Evolutionary conservation across 306 rosid species (phyloP).

Genomic region (Dalbergia cultrata): DNA sequence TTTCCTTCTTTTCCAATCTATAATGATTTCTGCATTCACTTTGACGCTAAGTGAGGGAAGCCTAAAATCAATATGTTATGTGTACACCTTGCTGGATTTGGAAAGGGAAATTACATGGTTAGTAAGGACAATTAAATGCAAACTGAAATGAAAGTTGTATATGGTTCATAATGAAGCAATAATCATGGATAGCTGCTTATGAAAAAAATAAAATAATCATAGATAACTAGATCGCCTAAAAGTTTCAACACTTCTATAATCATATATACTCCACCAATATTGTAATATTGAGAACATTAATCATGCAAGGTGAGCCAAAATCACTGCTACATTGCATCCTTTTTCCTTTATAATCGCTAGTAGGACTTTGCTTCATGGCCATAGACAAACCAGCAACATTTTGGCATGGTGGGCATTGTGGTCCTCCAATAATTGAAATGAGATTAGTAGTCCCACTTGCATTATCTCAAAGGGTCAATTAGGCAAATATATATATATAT

Average conservation of each 20-base stretch:
- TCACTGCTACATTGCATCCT: background rate
- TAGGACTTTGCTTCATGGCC: conserved; percentile 17
- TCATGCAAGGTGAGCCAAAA: conserved; percentile 15
- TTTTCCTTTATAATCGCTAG: conserved; percentile 1
- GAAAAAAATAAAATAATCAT: no score
- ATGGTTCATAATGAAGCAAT: no score
- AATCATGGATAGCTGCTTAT: no score
- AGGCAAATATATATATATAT: background rate
- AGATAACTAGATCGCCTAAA: background rate
- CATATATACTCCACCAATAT: background rate
- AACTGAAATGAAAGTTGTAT: background rate
- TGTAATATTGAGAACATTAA: conserved; percentile 15
- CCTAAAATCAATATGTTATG: conserved; percentile 8
- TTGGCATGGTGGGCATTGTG: conserved; percentile 33
- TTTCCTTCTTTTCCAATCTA: conserved; percentile 19
- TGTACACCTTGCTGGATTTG: background rate
- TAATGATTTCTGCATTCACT: conserved; percentile 44
- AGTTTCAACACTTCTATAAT: background rate
- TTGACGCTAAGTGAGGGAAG: conserved; percentile 48
- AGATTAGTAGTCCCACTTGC: conserved; percentile 25
- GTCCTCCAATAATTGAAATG: conserved; percentile 44
- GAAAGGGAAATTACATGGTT: conserved; percentile 33
- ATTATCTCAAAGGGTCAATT: conserved; percentile 30
- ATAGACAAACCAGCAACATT: conserved; percentile 37
- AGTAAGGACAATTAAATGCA: conserved; percentile 1